Evolutionary conservation across 192 early-diverging fungal species (phyloP).

Genomic region (Backusella luteola): DNA sequence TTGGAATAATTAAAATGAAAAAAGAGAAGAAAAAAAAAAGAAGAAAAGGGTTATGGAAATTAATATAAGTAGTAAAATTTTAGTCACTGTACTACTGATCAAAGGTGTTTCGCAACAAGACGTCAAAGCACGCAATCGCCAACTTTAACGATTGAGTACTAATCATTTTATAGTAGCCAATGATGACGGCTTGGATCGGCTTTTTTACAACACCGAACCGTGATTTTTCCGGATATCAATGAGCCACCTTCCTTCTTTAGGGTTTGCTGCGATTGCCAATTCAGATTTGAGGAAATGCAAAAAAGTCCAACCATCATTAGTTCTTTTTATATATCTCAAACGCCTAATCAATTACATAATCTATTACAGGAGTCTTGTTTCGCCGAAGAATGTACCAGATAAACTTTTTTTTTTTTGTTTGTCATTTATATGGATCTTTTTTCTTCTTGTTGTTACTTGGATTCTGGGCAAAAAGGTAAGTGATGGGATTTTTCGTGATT

Average conservation of each 20-base stretch:
- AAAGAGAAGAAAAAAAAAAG: background rate
- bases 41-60: background rate
- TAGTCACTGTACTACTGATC: background rate
- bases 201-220: conserved; percentile 1
- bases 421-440: background rate
- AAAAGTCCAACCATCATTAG: background rate
- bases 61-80: background rate
- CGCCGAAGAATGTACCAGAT: background rate
- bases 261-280: background rate
- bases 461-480: background rate
- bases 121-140: conserved; percentile 22
- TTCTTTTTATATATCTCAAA: background rate
- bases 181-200: background rate
- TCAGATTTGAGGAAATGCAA: background rate
- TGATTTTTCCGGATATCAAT: conserved; percentile 1
- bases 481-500: background rate
- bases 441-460: background rate
- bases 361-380: background rate
- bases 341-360: background rate
- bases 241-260: background rate
- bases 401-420: background rate
- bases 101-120: conserved; percentile 18
- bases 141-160: background rate
- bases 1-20: background rate
- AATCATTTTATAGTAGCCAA: conserved; percentile 1